phyloP scores from a whole-genome alignment of 495 filamentous ascomycete genomes.

The Copromyces sp. region DNA sequence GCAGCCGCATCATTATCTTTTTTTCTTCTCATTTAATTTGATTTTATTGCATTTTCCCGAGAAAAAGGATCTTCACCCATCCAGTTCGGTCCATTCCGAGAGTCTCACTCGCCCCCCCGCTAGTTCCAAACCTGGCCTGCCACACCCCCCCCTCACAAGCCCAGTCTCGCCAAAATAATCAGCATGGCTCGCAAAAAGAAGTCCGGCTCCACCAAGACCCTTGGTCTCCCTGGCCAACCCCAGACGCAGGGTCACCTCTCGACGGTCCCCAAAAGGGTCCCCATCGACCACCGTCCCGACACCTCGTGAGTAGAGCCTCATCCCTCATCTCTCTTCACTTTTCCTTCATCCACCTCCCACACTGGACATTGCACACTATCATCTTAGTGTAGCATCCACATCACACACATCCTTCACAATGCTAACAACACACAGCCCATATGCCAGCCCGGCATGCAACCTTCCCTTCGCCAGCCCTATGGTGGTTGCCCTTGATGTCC shows the following conservation, averaged over 20 bases:
- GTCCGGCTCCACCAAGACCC: not conserved
- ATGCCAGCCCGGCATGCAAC: constrained; percentile 21
- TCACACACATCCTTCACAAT: not conserved
- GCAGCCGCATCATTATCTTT: not conserved
- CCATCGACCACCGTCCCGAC: constrained; percentile 20
- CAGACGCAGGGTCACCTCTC: not conserved
- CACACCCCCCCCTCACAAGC: not conserved
- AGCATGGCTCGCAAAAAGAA: not conserved
- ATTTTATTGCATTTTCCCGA: not conserved
- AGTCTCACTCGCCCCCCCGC: not conserved
- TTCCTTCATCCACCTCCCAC: not conserved
- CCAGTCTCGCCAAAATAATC: not conserved
- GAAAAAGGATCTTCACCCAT: not conserved
- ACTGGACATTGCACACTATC: not conserved
- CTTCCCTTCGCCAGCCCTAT: constrained; percentile 25
- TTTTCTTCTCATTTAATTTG: not conserved
- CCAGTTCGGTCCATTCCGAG: not conserved
- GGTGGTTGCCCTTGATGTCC: constrained; percentile 19
- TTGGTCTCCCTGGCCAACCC: not conserved
- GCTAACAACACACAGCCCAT: constrained; percentile 17
- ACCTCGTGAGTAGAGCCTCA: constrained; percentile 14
- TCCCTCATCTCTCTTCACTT: not conserved
- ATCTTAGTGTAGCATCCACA: not conserved
- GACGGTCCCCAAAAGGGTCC: not conserved
- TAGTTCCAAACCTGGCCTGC: not conserved